A percentile compares a stretch with the other conserved stretches of the same genome.
phyloP scores from a whole-genome alignment of 768 basidiomycete species.

The Candolleomyces eurysporus region DNA sequence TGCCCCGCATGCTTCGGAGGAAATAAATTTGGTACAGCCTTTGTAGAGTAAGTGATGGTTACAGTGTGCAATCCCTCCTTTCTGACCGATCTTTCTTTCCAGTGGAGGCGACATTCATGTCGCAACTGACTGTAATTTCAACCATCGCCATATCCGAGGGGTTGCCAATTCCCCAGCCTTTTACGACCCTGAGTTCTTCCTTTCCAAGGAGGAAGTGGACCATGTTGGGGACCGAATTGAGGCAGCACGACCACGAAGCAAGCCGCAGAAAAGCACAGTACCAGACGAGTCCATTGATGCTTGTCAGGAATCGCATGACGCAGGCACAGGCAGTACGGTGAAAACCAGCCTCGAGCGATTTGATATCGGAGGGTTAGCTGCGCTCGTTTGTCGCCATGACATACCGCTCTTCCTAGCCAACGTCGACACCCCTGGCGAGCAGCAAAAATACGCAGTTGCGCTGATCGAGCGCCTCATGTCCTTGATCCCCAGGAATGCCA shows the following conservation, averaged over 20 bases:
- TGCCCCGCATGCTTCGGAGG: slow-evolving; percentile 34
- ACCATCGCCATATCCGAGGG: slow-evolving; percentile 28
- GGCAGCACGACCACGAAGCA: slow-evolving; percentile 14
- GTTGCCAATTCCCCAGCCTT: slow-evolving; percentile 31
- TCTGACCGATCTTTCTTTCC: neutral
- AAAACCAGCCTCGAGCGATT: slow-evolving; percentile 13
- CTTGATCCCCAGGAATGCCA: slow-evolving; percentile 21
- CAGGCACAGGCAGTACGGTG: slow-evolving; percentile 20
- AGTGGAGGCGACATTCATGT: slow-evolving; percentile 38
- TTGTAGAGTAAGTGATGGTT: slow-evolving; percentile 12
- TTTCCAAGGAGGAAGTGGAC: slow-evolving; percentile 33
- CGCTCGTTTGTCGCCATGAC: slow-evolving; percentile 5
- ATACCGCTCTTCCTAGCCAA: slow-evolving; percentile 6
- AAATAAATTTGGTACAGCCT: slow-evolving; percentile 18
- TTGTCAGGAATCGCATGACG: slow-evolving; percentile 30
- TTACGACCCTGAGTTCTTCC: slow-evolving; percentile 28
- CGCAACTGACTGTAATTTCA: slow-evolving; percentile 34
- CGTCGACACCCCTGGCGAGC: slow-evolving; percentile 29
- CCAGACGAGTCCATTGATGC: slow-evolving; percentile 31
- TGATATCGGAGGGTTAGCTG: slow-evolving; percentile 8
- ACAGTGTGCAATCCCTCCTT: too few species aligned
- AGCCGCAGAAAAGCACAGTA: slow-evolving; percentile 11
- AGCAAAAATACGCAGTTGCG: slow-evolving; percentile 36
- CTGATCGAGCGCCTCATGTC: slow-evolving; percentile 28
- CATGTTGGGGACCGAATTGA: slow-evolving; percentile 25